A percentile compares a stretch with the other conserved stretches of the same genome.
Evolutionary conservation across 768 basidiomycete genomes (phyloP).

Genomic region (Trametes coccinea): DNA sequence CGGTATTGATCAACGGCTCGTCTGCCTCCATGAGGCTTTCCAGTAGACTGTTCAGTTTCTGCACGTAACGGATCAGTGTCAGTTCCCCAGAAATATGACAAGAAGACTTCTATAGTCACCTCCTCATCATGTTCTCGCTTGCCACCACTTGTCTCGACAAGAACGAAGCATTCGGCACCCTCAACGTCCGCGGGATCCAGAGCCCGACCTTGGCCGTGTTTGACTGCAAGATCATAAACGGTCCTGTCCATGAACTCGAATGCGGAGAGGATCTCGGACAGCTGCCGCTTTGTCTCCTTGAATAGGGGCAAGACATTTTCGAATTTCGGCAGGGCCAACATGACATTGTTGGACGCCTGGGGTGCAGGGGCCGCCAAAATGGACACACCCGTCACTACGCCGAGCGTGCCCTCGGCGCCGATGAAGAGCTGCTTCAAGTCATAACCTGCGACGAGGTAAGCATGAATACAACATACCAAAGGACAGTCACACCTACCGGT

Average conservation of each 20-base stretch:
- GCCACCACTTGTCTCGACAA: slow-evolving; percentile 94
- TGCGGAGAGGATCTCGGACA: slow-evolving; percentile 95
- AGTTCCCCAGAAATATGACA: not conserved
- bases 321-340: slow-evolving; percentile 86
- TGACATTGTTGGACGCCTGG: slow-evolving; percentile 85
- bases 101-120: slow-evolving; percentile 41
- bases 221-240: slow-evolving; percentile 79
- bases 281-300: slow-evolving; percentile 72
- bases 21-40: slow-evolving; percentile 76
- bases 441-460: slow-evolving; percentile 60
- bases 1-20: slow-evolving; percentile 78
- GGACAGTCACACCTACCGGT: slow-evolving; percentile 59
- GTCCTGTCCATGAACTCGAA: slow-evolving; percentile 96
- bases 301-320: slow-evolving; percentile 86
- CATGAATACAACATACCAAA: not conserved
- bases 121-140: slow-evolving; percentile 92
- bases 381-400: slow-evolving; percentile 92
- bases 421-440: slow-evolving; percentile 99
- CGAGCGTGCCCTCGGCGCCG: slow-evolving; percentile 95
- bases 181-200: slow-evolving; percentile 72
- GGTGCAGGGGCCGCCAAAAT: slow-evolving; percentile 87
- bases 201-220: slow-evolving; percentile 79
- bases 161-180: slow-evolving; percentile 83
- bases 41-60: slow-evolving; percentile 86
- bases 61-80: slow-evolving; percentile 3